Evolutionary conservation across 768 basidiomycete genomes (phyloP).

Genomic region (Suillus paluster): DNA sequence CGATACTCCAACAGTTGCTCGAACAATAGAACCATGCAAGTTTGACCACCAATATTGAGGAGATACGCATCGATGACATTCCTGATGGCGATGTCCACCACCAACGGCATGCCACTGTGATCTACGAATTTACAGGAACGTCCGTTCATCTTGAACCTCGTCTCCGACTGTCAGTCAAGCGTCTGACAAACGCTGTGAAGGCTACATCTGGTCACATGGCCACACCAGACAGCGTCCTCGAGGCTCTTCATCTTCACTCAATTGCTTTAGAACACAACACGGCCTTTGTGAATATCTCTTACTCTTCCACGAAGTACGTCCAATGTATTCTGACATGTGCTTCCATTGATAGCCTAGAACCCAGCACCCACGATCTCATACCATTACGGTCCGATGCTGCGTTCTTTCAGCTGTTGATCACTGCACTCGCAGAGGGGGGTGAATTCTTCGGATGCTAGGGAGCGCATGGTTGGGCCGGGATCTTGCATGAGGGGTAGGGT

Average conservation of each 20-base stretch:
- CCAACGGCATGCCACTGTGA: constrained; percentile 33
- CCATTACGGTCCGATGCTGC: constrained; percentile 79
- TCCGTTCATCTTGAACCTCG: constrained; percentile 59
- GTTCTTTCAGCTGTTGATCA: constrained; percentile 78
- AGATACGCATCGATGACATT: constrained; percentile 8
- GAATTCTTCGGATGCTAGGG: too few relatives aligned
- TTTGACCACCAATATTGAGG: constrained; percentile 1
- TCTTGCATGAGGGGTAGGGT: too few relatives aligned
- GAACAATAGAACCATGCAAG: constrained; percentile 21
- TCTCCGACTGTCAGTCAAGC: constrained; percentile 53
- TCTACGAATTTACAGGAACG: constrained; percentile 60
- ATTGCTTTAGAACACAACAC: background rate
- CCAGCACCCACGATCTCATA: constrained; percentile 57
- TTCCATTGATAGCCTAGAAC: background rate
- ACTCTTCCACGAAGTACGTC: constrained; percentile 1
- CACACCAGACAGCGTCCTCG: constrained; percentile 17
- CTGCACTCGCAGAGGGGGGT: constrained; percentile 60
- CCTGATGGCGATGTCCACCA: background rate
- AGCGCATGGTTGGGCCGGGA: too few relatives aligned
- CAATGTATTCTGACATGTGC: background rate
- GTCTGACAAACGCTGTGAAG: constrained; percentile 2
- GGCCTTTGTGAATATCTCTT: background rate
- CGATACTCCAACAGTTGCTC: constrained; percentile 50
- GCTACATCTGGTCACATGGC: constrained; percentile 7
- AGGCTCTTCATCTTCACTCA: constrained; percentile 11